Percentiles rank a stretch among this genome's conserved stretches.
phyloP scores from a whole-genome alignment of 177 flowering plant species.

The Tripterygium wilfordii region DNA sequence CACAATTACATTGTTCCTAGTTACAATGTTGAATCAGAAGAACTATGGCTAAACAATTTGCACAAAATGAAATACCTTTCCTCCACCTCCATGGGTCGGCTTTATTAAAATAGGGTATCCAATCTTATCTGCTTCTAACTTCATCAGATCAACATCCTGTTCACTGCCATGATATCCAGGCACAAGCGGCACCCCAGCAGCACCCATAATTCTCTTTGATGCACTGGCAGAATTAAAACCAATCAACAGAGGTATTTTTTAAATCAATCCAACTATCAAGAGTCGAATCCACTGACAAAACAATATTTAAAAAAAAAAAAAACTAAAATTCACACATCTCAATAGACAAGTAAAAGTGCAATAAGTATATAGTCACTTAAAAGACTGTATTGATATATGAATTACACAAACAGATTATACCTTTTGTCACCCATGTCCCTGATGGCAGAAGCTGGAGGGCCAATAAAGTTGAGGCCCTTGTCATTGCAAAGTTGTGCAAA shows the following conservation, averaged over 20 bases:
- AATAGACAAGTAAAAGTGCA: too few relatives aligned
- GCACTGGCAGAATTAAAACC: constrained; percentile 50
- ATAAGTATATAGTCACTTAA: neutral
- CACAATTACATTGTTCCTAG: too few relatives aligned
- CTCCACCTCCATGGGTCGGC: constrained; percentile 99
- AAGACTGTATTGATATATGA: too few relatives aligned
- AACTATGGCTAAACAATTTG: neutral
- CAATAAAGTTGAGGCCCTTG: constrained; percentile 78
- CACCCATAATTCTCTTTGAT: constrained; percentile 99
- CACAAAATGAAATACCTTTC: constrained; percentile 53
- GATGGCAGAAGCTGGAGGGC: constrained; percentile 97
- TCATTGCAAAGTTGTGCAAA: constrained; percentile 93
- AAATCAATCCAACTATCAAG: neutral
- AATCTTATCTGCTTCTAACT: constrained; percentile 83
- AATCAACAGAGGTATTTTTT: constrained; percentile 1
- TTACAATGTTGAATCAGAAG: too few relatives aligned
- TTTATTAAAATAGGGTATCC: constrained; percentile 94
- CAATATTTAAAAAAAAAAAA: neutral
- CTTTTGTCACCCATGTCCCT: constrained; percentile 99
- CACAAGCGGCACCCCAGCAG: constrained; percentile 98
- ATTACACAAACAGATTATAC: constrained; percentile 30
- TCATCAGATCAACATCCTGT: constrained; percentile 87
- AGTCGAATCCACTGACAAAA: neutral
- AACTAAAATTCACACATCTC: too few relatives aligned
- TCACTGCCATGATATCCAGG: constrained; percentile 97